These are phyloP conservation scores for Paulownia fortunei DNA, from an alignment of 257 asterid species.

Conservation along the genomic window DNA sequence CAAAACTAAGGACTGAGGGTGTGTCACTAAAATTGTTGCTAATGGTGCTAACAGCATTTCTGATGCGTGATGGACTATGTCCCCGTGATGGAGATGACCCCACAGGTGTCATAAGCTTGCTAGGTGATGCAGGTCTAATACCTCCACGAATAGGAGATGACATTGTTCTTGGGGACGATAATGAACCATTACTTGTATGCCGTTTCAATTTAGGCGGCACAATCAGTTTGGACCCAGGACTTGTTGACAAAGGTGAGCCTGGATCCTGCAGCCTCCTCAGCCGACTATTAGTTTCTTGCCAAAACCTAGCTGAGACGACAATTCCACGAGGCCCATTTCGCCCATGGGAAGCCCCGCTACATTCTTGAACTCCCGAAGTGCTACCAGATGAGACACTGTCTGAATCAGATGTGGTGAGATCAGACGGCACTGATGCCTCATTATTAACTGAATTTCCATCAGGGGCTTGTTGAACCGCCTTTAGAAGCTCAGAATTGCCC, in stretches of 20 bases:
- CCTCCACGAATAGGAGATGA: slow-evolving; percentile 78
- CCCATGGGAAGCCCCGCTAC: slow-evolving; percentile 41
- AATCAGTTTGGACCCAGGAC: slow-evolving; percentile 67
- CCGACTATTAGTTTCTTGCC: slow-evolving; percentile 96
- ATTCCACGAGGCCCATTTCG: slow-evolving; percentile 68
- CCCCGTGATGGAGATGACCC: slow-evolving; percentile 84
- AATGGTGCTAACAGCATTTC: slow-evolving; percentile 82
- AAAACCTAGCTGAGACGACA: slow-evolving; percentile 77
- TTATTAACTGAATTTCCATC: slow-evolving; percentile 54
- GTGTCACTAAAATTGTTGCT: slow-evolving; percentile 69
- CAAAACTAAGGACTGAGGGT: slow-evolving; percentile 93
- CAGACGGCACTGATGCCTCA: slow-evolving; percentile 58
- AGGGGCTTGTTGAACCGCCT: slow-evolving; percentile 40
- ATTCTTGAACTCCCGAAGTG: slow-evolving; percentile 79
- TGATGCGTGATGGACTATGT: slow-evolving; percentile 75
- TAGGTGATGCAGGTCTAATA: slow-evolving; percentile 76
- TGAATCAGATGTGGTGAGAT: slow-evolving; percentile 79
- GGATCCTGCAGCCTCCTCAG: slow-evolving; percentile 93
- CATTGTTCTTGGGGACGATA: slow-evolving; percentile 72
- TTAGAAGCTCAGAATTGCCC: slow-evolving; percentile 58
- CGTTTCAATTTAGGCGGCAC: slow-evolving; percentile 67
- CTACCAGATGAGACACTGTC: slow-evolving; percentile 98
- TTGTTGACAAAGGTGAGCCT: slow-evolving; percentile 66
- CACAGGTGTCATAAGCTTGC: slow-evolving; percentile 57
- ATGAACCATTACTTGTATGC: slow-evolving; percentile 56